Percentiles rank a stretch among this genome's conserved stretches.
phyloP scores from a whole-genome alignment of 176 grass and related monocot genomes.

The Saccharum spontaneum region DNA sequence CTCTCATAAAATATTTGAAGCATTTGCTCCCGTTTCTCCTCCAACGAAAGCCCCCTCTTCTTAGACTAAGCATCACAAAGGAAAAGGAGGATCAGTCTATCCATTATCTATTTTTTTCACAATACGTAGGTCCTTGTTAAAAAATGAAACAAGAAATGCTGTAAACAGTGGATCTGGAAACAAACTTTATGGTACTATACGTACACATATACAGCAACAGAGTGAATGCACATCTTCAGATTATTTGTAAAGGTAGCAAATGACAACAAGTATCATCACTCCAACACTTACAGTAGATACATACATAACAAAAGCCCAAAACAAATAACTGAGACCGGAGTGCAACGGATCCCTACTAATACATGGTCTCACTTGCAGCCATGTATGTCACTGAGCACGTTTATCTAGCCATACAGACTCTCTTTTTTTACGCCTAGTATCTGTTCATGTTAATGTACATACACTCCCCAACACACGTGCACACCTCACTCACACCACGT shows the following conservation, averaged over 20 bases:
- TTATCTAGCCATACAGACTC: not conserved
- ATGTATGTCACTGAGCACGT: not conserved
- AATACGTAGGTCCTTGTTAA: not conserved
- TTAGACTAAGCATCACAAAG: constrained; percentile 58
- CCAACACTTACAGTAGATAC: not conserved
- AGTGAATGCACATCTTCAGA: not conserved
- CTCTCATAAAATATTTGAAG: constrained; percentile 93
- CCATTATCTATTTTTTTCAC: not conserved
- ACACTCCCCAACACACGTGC: too few species aligned
- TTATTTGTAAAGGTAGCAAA: not conserved
- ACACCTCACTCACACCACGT: too few species aligned
- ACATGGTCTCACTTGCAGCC: not conserved
- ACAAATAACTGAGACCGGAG: not conserved
- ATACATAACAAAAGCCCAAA: not conserved
- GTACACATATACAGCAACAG: not conserved
- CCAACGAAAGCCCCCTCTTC: constrained; percentile 94
- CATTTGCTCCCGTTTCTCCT: constrained; percentile 97
- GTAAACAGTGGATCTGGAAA: not conserved
- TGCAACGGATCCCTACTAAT: not conserved
- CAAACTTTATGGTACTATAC: not conserved
- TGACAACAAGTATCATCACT: not conserved
- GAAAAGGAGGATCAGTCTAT: constrained; percentile 16
- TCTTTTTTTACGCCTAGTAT: not conserved
- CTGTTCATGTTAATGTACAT: too few species aligned
- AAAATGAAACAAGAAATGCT: not conserved